Conservation (phyloP, 2,329 filamentous ascomycete species). For the Pseudofabraea citricarpa region DNA sequence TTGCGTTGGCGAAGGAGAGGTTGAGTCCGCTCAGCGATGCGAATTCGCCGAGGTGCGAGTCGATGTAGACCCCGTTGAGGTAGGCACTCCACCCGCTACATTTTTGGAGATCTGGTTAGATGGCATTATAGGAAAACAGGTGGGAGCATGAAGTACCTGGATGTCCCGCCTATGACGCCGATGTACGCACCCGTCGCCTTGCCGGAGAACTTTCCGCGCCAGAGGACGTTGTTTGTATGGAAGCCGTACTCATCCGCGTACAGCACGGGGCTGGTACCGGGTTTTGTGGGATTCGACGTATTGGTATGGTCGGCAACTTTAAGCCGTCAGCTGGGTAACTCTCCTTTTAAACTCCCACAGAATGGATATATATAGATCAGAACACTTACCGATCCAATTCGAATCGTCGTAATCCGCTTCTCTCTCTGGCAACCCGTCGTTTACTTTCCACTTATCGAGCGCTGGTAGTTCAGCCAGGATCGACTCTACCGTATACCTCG, state of each 20-base stretch:
- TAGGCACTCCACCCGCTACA: conserved; percentile 18
- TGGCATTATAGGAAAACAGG: no score
- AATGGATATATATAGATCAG: not conserved
- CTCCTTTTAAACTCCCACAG: not conserved
- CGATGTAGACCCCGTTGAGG: conserved; percentile 52
- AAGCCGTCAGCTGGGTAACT: no score
- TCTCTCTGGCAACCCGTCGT: conserved; percentile 39
- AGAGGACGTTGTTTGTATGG: conserved; percentile 39
- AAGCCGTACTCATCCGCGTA: conserved; percentile 42
- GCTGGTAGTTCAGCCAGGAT: conserved; percentile 13
- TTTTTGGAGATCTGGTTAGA: no score
- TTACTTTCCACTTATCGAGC: conserved; percentile 28
- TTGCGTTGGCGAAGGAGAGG: conserved; percentile 46
- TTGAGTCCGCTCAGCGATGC: conserved; percentile 33
- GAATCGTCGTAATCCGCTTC: conserved; percentile 36
- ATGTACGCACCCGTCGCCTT: conserved; percentile 24
- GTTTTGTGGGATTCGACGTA: conserved; percentile 34
- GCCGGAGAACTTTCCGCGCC: conserved; percentile 28
- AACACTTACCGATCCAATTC: conserved; percentile 27
- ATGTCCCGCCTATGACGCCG: conserved; percentile 15
- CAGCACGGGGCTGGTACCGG: conserved; percentile 38
- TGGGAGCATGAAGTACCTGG: no score
- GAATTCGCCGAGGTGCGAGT: conserved; percentile 48
- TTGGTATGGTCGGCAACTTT: conserved; percentile 34
- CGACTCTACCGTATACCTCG: conserved; percentile 11